A percentile compares a stretch with the other conserved stretches of the same genome.
Evolutionary conservation across 1,284 basidiomycete species (phyloP).

Genomic region (Amylostereum chailletii): DNA sequence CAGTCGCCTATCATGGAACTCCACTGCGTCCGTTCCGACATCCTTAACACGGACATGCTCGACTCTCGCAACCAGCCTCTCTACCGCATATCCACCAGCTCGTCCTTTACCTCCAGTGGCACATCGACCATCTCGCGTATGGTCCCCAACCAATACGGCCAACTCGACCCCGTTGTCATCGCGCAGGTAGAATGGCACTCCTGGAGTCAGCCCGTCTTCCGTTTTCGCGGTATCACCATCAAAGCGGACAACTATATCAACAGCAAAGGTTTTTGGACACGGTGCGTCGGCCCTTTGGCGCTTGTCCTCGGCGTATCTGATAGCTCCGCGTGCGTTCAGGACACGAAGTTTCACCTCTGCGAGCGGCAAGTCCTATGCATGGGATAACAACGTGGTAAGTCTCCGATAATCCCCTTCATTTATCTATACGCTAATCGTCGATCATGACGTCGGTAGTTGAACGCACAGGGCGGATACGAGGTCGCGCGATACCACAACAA

Average conservation of each 20-base stretch:
- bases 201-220: background rate
- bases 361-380: background rate
- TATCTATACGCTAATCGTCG: background rate
- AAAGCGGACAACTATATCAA: background rate
- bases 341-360: background rate
- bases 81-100: background rate
- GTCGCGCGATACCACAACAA: slow-evolving; percentile 1
- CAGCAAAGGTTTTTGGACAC: background rate
- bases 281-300: background rate
- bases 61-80: background rate
- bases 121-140: background rate
- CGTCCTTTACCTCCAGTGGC: background rate
- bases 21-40: background rate
- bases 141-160: background rate
- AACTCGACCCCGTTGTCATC: background rate
- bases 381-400: background rate
- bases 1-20: background rate
- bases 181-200: background rate
- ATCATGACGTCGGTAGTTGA: background rate
- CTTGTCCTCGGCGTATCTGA: no score
- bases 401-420: background rate
- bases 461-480: background rate
- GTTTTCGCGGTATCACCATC: background rate
- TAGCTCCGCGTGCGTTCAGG: background rate
- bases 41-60: background rate